Base-by-base conservation (phyloP, 1,139 yeast genomes). In the Geotrichum candidum region DNA sequence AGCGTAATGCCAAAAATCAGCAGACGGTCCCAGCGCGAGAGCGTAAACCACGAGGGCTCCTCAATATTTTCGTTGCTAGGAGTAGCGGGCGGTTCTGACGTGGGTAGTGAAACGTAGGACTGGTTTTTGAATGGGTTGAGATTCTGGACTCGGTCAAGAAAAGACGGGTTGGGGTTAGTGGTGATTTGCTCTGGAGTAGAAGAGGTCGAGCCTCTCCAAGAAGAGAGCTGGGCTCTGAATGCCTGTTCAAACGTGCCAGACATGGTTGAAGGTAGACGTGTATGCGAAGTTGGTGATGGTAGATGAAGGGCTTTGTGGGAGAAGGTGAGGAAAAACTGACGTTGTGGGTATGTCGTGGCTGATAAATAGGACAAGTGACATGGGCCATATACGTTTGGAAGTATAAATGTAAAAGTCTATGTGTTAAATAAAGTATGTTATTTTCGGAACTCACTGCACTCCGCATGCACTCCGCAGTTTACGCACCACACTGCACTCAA, bases 11-110 rank as follows among this genome's bases (percentile, higher is more conserved):
- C 82, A 70, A 94, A 94, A 4, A 95, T 87, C 27, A 90, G 74
- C 60, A 92, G 76, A 63, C 96, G 79, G 71, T 94, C 99, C 71
- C 94, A 83, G 63, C 96, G 78, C 7, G 94, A 83, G 62, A 92
- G 76, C 65, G 76, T 75, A 67, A 82, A 83, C 86, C 86, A 83
- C 9, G 78, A 69, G 0, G 86, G 90, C 69, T 85, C 90, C 63
- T 81, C 82, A 3, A 68, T 68, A 23, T 53, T 22, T 11, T 38
- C 59, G 9, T 31, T 38, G 3, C 56, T 54, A 11, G 53, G 48
- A 13, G 56, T 9, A n/a, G 60, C 7, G 29, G 54, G 18, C 46
- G 71, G 67, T 58, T 80, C 83, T 4, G 83, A 77, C 52, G 82
- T 65, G 0, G 89, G 89, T 51, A 85, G 72, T 58, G 84, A 75